Evolutionary conservation across 441 rosid species (phyloP), one percentile per base, ranked within the genome.

Genomic region (Hura crepitans): DNA sequence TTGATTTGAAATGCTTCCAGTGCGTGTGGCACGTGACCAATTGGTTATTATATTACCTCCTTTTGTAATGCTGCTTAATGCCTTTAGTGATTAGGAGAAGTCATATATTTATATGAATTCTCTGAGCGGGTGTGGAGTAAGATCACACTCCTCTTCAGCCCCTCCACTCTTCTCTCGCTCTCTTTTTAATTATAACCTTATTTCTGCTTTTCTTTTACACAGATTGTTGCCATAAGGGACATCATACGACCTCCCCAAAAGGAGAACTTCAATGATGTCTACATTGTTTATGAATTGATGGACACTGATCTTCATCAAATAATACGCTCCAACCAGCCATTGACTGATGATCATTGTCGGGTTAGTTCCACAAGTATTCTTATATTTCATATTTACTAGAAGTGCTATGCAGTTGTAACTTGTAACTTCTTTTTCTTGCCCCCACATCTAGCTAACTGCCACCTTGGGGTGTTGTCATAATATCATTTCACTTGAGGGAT

Each of bases 221-320:
- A 94, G 98, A 83, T 94, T 68, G 79, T 91, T 81, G 82, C 93
- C 76, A 82, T 91, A 74, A 91, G 84, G 81, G 97, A 91, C 85
- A 86, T 94, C 78, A 88, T 91, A 69, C 85, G 89, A 60, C 96
- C 93, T 54, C 96, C 97, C 25, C 92, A 75, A 73, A 86, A 74
- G 80, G 97, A 90, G 78, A 92, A 81, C 80, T 90, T 94, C 86
- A 91, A 91, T 57, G 98, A 94, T 77, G 97, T 94, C 30, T 92
- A 92, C 84, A 90, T 85, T 58, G 94, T 92, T 68, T 88, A 78
- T 72, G 99, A 92, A 79, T 82, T 93, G 76, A 85, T 91, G 98
- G 98, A 93, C 79, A 91, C 97, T 50, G 98, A 93, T 85, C 95
- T 93, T 73, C 89, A 89, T 78, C 88, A 89, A 75, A 87, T 92